Evolutionary conservation across 2,329 filamentous ascomycete species (phyloP).

Genomic region (Apiospora marii): DNA sequence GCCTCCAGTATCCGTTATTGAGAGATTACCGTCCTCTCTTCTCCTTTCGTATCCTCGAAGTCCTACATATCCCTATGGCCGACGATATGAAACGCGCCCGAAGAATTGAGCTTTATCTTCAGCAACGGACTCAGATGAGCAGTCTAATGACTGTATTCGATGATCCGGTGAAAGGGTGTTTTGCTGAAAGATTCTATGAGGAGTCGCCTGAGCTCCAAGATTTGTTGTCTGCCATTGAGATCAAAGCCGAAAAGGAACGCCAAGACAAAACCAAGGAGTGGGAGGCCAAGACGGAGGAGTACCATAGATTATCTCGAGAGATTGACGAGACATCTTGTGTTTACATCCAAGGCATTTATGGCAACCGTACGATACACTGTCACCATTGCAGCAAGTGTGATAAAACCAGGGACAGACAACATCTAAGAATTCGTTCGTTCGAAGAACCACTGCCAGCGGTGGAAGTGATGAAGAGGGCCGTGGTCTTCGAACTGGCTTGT

Average conservation of each 20-base stretch:
- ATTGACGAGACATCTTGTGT: slow-evolving; percentile 44
- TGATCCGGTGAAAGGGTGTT: slow-evolving; percentile 50
- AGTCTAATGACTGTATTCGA: slow-evolving; percentile 55
- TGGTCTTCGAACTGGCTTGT: slow-evolving; percentile 51
- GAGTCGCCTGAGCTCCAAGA: slow-evolving; percentile 38
- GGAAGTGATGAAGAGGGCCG: slow-evolving; percentile 40
- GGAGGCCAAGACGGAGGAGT: slow-evolving; percentile 39
- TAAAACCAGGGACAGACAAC: slow-evolving; percentile 37
- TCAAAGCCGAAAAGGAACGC: slow-evolving; percentile 30
- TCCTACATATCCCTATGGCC: slow-evolving; percentile 56
- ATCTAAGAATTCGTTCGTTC: slow-evolving; percentile 46
- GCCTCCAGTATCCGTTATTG: slow-evolving; percentile 54
- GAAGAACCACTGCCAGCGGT: slow-evolving; percentile 51
- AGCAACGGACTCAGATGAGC: slow-evolving; percentile 40
- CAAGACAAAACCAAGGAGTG: slow-evolving; percentile 44
- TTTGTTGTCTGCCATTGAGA: slow-evolving; percentile 35
- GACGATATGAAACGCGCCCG: slow-evolving; percentile 60
- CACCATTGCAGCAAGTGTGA: slow-evolving; percentile 46
- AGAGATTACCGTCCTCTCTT: slow-evolving; percentile 60
- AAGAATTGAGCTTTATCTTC: slow-evolving; percentile 56
- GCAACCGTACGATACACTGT: slow-evolving; percentile 34
- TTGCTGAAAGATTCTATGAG: slow-evolving; percentile 57
- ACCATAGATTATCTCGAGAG: slow-evolving; percentile 41
- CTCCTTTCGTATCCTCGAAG: slow-evolving; percentile 55
- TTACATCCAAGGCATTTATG: slow-evolving; percentile 35